Base-by-base conservation (phyloP, 1,284 basidiomycete species). In the Peniophora sp. region DNA sequence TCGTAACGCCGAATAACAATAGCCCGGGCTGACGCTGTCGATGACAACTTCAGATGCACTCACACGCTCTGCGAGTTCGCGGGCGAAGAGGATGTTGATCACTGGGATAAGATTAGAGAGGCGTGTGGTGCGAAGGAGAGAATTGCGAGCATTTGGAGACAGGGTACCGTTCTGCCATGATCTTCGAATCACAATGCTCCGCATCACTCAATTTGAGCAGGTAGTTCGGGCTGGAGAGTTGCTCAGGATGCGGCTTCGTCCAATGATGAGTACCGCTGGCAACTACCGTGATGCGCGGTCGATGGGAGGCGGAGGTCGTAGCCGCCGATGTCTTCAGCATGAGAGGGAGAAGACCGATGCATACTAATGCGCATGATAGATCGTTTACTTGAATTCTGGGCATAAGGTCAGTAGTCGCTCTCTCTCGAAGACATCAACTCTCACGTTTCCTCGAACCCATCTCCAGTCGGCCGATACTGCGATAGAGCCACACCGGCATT, bases 351-450 rank as follows among this genome's bases (percentile, higher is more conserved):
- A 78, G 63, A 12, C 67, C 65, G 14, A 76, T 49, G 0, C 66
- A 63, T 6, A 74, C 58, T 0, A 78, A 59, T 2, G 68, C 57
- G 2, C 63, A 61, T 1, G 71, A 64, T 1, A 78, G 55, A 53
- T 68, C 58, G 54, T 76, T 75, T 10, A 73, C 66, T 58, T 77
- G 72, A 0, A 74, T 52, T 3, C 74, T 76, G 50, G 15, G 41
- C 37, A 15, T n/a, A 0, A 39, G 32, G n/a, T 12, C 24, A 6
- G 20, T 17, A 24, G 12, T 20, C 14, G n/a, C 5, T 3, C n/a
- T 18, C 23, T 15, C 24, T 11, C 14, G 24, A 20, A 20, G 34
- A 41, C 39, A 20, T 52, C 14, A n/a, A 55, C 51, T 5, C 37
- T 23, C 24, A 66, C 65, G 47, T 54, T 1, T 49, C 51, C 52